A percentile compares a stretch with the other conserved stretches of the same genome.
phyloP scores from a whole-genome alignment of 352 stramenopile species.

The Salisapilia sapeloensis region DNA sequence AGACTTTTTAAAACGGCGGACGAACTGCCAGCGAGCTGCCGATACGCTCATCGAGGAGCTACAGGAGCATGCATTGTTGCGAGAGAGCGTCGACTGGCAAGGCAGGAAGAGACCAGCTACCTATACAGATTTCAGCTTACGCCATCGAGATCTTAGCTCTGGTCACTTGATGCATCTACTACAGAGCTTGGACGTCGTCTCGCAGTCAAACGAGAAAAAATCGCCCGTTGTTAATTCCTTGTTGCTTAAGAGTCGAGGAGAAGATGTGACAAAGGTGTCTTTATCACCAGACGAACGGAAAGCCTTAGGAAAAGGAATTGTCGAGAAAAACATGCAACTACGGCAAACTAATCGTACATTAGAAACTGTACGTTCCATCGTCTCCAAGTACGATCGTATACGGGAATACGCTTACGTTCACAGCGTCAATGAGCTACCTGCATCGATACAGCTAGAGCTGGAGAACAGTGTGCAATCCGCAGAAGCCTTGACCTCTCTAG shows the following conservation, averaged over 20 bases:
- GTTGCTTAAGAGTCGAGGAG: conserved; percentile 30
- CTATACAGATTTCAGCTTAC: conserved; percentile 60
- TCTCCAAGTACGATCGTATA: conserved; percentile 55
- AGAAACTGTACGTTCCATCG: conserved; percentile 35
- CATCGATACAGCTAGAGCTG: conserved; percentile 23
- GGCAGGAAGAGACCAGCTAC: conserved; percentile 21
- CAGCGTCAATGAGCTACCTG: conserved; percentile 31
- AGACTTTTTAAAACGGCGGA: conserved; percentile 61
- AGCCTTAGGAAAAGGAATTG: conserved; percentile 33
- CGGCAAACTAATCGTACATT: conserved; percentile 28
- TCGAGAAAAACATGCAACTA: conserved; percentile 20
- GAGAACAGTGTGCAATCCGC: conserved; percentile 3
- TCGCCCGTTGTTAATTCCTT: conserved; percentile 15
- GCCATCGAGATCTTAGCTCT: conserved; percentile 48
- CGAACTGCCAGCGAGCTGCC: conserved; percentile 38
- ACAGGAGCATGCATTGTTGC: conserved; percentile 31
- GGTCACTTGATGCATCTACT: conserved; percentile 47
- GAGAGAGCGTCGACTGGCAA: conserved; percentile 45
- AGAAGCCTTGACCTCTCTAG: conserved; percentile 27
- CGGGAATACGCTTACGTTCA: conserved; percentile 25
- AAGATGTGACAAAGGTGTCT: conserved; percentile 9
- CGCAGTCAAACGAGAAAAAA: conserved; percentile 4
- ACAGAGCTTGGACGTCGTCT: conserved; percentile 9
- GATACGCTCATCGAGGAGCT: conserved; percentile 52
- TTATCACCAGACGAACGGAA: conserved; percentile 19